Percentiles rank a stretch among this genome's conserved stretches.
Evolutionary conservation across 768 basidiomycete species (phyloP).

Genomic region (Suillus americanus): DNA sequence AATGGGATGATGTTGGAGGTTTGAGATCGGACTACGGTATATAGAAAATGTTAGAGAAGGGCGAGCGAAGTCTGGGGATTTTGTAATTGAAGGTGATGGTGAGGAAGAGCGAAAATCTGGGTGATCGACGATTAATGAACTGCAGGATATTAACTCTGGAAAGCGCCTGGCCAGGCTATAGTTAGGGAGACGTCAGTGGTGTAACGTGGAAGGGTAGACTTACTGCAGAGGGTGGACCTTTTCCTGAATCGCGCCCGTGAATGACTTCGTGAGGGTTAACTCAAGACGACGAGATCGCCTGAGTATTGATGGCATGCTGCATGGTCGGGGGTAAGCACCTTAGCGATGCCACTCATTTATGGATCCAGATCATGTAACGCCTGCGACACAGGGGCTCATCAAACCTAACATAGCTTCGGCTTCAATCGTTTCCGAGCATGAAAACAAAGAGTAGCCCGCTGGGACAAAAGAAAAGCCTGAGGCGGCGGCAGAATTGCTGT

Average conservation of each 20-base stretch:
- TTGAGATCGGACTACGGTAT: conserved; percentile 21
- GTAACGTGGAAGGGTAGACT: conserved; percentile 14
- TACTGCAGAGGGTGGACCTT: conserved; percentile 35
- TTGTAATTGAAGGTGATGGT: conserved; percentile 17
- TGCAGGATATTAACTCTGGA: conserved; percentile 22
- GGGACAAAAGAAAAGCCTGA: conserved; percentile 2
- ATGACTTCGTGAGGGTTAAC: conserved; percentile 48
- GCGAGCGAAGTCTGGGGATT: conserved; percentile 18
- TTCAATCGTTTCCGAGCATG: conserved; percentile 18
- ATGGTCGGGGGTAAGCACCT: conserved; percentile 12
- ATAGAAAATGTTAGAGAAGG: conserved; percentile 29
- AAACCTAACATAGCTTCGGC: conserved; percentile 14
- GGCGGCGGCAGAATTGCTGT: neutral
- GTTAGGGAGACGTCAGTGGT: neutral
- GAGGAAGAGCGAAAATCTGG: conserved; percentile 18
- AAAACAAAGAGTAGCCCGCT: conserved; percentile 1
- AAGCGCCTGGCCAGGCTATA: conserved; percentile 9
- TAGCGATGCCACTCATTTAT: conserved; percentile 29
- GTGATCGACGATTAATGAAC: conserved; percentile 19
- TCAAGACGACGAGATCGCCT: conserved; percentile 48
- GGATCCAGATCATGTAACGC: conserved; percentile 17
- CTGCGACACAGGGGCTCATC: conserved; percentile 30
- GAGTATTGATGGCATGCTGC: conserved; percentile 41
- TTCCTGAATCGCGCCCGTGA: conserved; percentile 47
- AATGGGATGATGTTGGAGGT: conserved; percentile 47